Percentiles rank a stretch among this genome's conserved stretches.
Evolutionary conservation across 108 stramenopile genomes (phyloP).

Genomic region (Cylindrotheca closterium): DNA sequence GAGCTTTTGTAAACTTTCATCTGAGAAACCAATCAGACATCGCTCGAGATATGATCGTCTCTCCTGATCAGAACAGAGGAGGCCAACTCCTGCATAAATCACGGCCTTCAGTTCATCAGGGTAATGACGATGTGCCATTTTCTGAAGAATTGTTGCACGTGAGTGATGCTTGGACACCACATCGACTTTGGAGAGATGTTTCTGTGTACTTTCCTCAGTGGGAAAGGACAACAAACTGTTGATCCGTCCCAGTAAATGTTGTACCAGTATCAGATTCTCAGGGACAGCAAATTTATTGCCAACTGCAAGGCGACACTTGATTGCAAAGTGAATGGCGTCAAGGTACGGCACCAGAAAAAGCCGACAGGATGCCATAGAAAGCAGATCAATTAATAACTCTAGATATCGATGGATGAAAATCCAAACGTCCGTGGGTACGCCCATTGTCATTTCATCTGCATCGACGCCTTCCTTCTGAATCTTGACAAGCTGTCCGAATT

Average conservation of each 20-base stretch:
- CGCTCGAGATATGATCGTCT: slow-evolving; percentile 26
- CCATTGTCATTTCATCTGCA: slow-evolving; percentile 12
- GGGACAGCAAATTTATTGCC: slow-evolving; percentile 31
- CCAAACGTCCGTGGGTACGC: slow-evolving; percentile 24
- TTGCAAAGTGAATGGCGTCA: slow-evolving; percentile 47
- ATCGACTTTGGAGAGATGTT: slow-evolving; percentile 34
- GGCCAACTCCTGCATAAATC: slow-evolving; percentile 68
- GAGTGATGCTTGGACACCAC: slow-evolving; percentile 39
- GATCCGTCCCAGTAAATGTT: slow-evolving; percentile 41
- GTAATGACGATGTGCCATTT: slow-evolving; percentile 72
- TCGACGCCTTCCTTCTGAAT: slow-evolving; percentile 7
- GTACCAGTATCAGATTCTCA: slow-evolving; percentile 35
- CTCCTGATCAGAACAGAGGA: slow-evolving; percentile 34
- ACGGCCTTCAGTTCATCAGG: slow-evolving; percentile 53
- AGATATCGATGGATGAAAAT: slow-evolving; percentile 50
- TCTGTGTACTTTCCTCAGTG: slow-evolving; percentile 30
- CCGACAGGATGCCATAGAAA: slow-evolving; percentile 49
- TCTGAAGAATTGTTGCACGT: slow-evolving; percentile 66
- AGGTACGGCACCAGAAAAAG: slow-evolving; percentile 48
- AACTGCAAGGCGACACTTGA: slow-evolving; percentile 43
- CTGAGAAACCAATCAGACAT: slow-evolving; percentile 50
- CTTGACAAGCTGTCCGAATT: slow-evolving; percentile 20
- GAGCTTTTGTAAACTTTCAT: slow-evolving; percentile 59
- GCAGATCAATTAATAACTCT: slow-evolving; percentile 54
- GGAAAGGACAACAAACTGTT: slow-evolving; percentile 38